Conservation (phyloP, 805 yeast genomes). For the Saccharomycopsis babjevae region DNA sequence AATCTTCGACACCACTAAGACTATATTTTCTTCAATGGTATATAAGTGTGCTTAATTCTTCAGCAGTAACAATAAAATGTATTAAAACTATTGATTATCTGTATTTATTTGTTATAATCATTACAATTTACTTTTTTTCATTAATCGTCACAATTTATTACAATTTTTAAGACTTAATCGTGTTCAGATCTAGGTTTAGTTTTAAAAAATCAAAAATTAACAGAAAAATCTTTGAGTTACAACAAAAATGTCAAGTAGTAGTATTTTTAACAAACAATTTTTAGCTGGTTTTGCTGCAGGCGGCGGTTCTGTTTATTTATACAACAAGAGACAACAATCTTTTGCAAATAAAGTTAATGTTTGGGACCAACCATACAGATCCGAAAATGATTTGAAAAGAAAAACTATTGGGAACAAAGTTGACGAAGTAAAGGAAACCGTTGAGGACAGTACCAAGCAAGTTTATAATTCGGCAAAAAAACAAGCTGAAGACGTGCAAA, state of each 20-base stretch:
- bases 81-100: too few relatives aligned
- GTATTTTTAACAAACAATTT: conserved; percentile 14
- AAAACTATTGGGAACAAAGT: conserved; percentile 39
- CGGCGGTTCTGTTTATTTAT: conserved; percentile 14
- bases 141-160: too few relatives aligned
- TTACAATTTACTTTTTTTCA: too few relatives aligned
- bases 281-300: conserved; percentile 14
- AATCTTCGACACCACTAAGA: background rate
- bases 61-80: too few relatives aligned
- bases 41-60: background rate
- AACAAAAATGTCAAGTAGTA: conserved; percentile 1
- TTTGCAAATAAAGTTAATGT: conserved; percentile 1
- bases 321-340: conserved; percentile 5
- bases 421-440: background rate
- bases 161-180: too few relatives aligned
- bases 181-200: too few relatives aligned
- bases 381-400: conserved; percentile 93
- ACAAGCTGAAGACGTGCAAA: conserved; percentile 19
- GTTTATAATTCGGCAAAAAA: background rate
- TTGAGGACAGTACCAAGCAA: conserved; percentile 30
- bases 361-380: conserved; percentile 25
- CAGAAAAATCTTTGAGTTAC: background rate
- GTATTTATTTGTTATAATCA: too few relatives aligned
- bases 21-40: background rate
- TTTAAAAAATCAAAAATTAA: background rate